Base-by-base conservation (phyloP, 768 basidiomycete genomes). In the Leccinum arenicola region DNA sequence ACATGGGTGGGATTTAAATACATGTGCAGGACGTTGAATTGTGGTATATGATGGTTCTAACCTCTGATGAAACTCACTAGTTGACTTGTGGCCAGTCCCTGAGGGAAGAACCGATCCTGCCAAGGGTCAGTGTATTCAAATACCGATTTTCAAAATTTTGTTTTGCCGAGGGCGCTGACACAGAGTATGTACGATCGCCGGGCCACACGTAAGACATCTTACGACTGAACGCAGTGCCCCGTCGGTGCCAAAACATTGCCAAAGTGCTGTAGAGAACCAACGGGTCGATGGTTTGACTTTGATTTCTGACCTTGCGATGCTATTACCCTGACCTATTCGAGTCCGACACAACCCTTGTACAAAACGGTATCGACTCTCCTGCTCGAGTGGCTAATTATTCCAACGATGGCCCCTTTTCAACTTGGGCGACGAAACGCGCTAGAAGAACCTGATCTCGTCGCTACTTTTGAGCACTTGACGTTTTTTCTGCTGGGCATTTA, bases 401-500 rank as follows among this genome's bases (percentile, higher is more conserved):
- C 40, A 52, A 38, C 6, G 4, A 68, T 71, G 70, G 52, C 52
- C 35, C 51, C 52, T 6, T 64, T 19, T 45, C 43, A 45, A 45
- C 43, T 12, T 45, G 11, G 62, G 58, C 66, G 62, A 66, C 35
- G 63, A 25, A 61, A 68, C 40, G 63, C 63, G 27, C 12, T 11
- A 6, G 51, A 60, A 8, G 61, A 62, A 11, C 47, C 38, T 23
- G 17, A 1, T 1, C 56, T 68, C 10, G 10, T 6, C 10, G 0
- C 21, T 4, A 12, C 52, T 38, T 36, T 55, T n/a, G 38, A 7
- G 17, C 15, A 71, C 29, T 14, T 55, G 0, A 35, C 33, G 17
- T 63, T 67, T 25, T 31, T 66, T 10, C 17, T 63, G 11, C 31
- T 68, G 29, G 70, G 71, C 0, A 3, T 61, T n/a, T 61, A 62